Conservation (phyloP, 2,329 filamentous ascomycete species). For the Exophiala spinifera region DNA sequence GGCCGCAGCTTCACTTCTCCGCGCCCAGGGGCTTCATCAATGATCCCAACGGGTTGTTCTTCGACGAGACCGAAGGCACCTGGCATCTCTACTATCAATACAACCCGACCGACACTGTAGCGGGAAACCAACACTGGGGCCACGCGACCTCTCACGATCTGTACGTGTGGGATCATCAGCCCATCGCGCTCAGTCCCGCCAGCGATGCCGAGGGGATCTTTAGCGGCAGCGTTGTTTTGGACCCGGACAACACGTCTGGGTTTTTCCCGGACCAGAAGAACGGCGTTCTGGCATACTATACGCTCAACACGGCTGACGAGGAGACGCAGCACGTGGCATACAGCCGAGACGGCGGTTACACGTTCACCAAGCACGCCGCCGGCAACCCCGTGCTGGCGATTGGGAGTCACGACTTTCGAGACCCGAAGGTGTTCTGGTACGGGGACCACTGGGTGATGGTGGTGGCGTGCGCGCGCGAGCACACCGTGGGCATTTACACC, state of each 20-base stretch:
- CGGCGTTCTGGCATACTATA: slow-evolving; percentile 62
- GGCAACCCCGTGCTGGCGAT: slow-evolving; percentile 60
- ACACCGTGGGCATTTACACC: slow-evolving; percentile 59
- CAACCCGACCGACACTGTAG: slow-evolving; percentile 49
- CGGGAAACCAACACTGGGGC: slow-evolving; percentile 64
- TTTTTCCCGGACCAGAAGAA: slow-evolving; percentile 61
- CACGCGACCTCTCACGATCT: slow-evolving; percentile 62
- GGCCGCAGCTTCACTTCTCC: slow-evolving; percentile 36
- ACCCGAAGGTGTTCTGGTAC: slow-evolving; percentile 64
- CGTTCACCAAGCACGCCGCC: slow-evolving; percentile 56
- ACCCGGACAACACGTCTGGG: slow-evolving; percentile 63
- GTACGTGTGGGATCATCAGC: slow-evolving; percentile 64
- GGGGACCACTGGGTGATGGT: slow-evolving; percentile 57
- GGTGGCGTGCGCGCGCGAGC: slow-evolving; percentile 54
- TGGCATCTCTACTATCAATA: slow-evolving; percentile 68
- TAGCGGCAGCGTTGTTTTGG: slow-evolving; percentile 57
- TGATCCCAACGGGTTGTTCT: slow-evolving; percentile 64
- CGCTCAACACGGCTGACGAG: slow-evolving; percentile 37
- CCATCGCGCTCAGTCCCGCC: slow-evolving; percentile 57
- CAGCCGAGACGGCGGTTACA: slow-evolving; percentile 60
- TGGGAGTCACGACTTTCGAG: slow-evolving; percentile 58
- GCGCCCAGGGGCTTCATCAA: slow-evolving; percentile 43
- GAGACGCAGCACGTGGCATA: slow-evolving; percentile 62
- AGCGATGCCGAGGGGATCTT: slow-evolving; percentile 48
- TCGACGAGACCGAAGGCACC: slow-evolving; percentile 51